Percentiles rank a stretch among this genome's conserved stretches.
Conservation (phyloP, 371 early-diverging fungal genomes). For the Polyrhizophydium stewartii region DNA sequence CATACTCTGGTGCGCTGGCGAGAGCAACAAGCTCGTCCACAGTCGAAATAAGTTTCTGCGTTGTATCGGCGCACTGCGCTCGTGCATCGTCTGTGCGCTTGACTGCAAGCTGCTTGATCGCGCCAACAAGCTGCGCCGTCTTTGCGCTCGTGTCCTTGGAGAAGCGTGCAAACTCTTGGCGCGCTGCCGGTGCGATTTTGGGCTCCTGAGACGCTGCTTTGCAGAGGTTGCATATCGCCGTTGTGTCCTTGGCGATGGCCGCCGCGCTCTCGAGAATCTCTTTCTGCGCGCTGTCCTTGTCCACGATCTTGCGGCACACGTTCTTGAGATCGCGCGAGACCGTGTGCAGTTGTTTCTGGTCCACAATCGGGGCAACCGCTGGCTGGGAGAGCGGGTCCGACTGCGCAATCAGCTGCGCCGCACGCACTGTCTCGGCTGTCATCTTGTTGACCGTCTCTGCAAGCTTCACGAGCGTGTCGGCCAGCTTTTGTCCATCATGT, state of each 20-base stretch:
- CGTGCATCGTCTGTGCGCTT: constrained; percentile 16
- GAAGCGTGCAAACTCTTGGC: constrained; percentile 22
- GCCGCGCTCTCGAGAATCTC: constrained; percentile 35
- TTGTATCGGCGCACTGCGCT: constrained; percentile 13
- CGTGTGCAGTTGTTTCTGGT: constrained; percentile 17
- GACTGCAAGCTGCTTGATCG: constrained; percentile 39
- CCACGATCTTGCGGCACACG: constrained; percentile 27
- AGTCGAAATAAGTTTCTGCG: constrained; percentile 28
- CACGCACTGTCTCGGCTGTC: constrained; percentile 25
- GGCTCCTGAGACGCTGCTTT: constrained; percentile 27
- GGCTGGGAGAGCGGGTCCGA: constrained; percentile 35
- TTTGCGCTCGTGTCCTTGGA: constrained; percentile 34
- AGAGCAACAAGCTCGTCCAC: constrained; percentile 26
- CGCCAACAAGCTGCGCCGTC: constrained; percentile 30
- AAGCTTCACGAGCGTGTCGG: constrained; percentile 16
- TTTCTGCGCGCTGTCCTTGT: constrained; percentile 27
- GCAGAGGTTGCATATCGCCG: constrained; percentile 29
- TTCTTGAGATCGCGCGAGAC: constrained; percentile 26
- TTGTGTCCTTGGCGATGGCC: constrained; percentile 36
- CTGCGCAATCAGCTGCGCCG: constrained; percentile 40
- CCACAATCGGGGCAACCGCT: constrained; percentile 24
- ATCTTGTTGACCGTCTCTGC: constrained; percentile 18
- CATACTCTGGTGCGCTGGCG: constrained; percentile 31
- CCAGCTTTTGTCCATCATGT: constrained; percentile 19
- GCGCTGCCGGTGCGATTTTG: constrained; percentile 9